A percentile compares a stretch with the other conserved stretches of the same genome.
Evolutionary conservation across 371 early-diverging fungal species (phyloP).

Genomic region (Mortierella sp.): DNA sequence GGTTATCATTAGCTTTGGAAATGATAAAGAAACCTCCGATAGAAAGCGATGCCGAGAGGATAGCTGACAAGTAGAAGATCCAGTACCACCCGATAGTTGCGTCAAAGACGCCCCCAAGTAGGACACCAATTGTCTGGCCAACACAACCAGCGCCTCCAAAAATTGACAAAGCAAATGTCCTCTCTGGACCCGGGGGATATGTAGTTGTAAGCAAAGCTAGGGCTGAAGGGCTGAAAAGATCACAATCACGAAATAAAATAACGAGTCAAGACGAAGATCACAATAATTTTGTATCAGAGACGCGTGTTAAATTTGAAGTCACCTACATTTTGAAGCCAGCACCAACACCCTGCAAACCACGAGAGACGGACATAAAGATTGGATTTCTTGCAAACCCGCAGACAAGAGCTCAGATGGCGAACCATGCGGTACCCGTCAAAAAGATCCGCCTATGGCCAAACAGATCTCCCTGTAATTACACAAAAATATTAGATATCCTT

Average conservation of each 20-base stretch:
- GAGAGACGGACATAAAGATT: conserved; percentile 59
- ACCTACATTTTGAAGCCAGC: conserved; percentile 63
- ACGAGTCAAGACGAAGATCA: too few species aligned
- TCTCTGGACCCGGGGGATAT: conserved; percentile 33
- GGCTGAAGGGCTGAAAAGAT: conserved; percentile 16
- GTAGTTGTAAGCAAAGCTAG: conserved; percentile 31
- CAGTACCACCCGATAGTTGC: conserved; percentile 49
- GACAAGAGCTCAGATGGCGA: conserved; percentile 47
- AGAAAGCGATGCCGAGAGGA: conserved; percentile 19
- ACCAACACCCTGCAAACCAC: conserved; percentile 62
- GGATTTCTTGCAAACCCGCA: conserved; percentile 56
- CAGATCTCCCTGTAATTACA: conserved; percentile 52
- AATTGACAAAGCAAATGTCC: conserved; percentile 41
- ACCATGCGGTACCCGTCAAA: conserved; percentile 57
- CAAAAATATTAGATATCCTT: neutral
- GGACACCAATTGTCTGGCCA: conserved; percentile 44
- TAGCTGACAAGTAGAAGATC: conserved; percentile 39
- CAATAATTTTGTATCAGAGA: too few species aligned
- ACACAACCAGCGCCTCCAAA: conserved; percentile 36
- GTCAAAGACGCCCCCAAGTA: conserved; percentile 46
- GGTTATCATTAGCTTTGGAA: conserved; percentile 16
- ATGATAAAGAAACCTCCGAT: conserved; percentile 34
- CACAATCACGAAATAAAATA: too few species aligned
- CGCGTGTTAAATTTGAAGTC: too few species aligned
- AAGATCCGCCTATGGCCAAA: conserved; percentile 59